Conservation (phyloP, 208 protist species). For the Wallacemonas collosoma region DNA sequence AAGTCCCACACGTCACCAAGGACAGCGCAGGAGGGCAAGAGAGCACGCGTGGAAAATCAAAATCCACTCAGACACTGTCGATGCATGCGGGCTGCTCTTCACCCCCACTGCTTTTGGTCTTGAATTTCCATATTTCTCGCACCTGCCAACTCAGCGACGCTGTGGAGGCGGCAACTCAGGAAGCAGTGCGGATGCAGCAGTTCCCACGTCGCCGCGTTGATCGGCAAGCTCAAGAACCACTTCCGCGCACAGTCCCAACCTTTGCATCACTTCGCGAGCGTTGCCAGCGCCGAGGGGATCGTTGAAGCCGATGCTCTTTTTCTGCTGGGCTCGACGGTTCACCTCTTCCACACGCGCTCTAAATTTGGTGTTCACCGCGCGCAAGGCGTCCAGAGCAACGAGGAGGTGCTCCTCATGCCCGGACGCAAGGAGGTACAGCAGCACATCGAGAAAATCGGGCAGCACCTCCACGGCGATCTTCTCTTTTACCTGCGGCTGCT, state of each 20-base stretch:
- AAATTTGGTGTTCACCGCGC: slow-evolving; percentile 66
- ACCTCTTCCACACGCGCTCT: slow-evolving; percentile 57
- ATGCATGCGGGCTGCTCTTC: no score
- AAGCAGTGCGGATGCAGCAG: slow-evolving; percentile 44
- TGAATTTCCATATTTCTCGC: slow-evolving; percentile 1
- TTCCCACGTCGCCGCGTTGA: slow-evolving; percentile 54
- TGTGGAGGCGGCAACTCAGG: slow-evolving; percentile 44
- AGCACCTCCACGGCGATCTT: slow-evolving; percentile 54
- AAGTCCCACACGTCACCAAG: not conserved
- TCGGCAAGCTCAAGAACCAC: slow-evolving; percentile 45
- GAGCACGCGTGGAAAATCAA: no score
- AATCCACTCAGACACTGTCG: no score
- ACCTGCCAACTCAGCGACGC: not conserved
- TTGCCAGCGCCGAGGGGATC: slow-evolving; percentile 38
- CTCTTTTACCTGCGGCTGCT: slow-evolving; percentile 77
- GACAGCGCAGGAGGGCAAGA: no score
- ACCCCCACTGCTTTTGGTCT: not conserved
- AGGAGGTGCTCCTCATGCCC: slow-evolving; percentile 54
- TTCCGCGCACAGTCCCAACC: slow-evolving; percentile 36
- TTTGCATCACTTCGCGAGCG: slow-evolving; percentile 36
- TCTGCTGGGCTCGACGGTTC: slow-evolving; percentile 38
- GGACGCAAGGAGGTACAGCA: slow-evolving; percentile 44
- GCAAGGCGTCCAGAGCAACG: slow-evolving; percentile 49
- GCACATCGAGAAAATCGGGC: slow-evolving; percentile 55
- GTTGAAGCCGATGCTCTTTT: slow-evolving; percentile 50